Evolutionary conservation across 352 stramenopile genomes (phyloP), one percentile per base, ranked within the genome.

Genomic region (Thraustotheca clavata): DNA sequence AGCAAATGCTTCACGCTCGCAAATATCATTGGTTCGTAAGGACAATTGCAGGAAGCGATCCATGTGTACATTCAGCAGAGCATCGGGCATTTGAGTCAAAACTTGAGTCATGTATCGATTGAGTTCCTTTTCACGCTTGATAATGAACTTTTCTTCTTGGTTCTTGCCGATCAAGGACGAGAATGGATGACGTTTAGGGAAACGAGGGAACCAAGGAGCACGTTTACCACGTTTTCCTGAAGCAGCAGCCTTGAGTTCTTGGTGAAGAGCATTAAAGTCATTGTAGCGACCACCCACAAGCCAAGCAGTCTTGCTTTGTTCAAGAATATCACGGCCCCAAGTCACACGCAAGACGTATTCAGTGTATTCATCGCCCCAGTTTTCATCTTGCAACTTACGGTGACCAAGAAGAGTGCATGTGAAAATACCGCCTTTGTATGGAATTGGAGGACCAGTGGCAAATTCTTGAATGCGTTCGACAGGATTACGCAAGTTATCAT

Each of bases 81-180:
- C 86, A 47, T 95, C 86, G 1, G 86, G 86, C 86, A 95, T 95
- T 71, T 95, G 86, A 43, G 86, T 95, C 35, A 95, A 70, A 74
- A 95, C 86, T 62, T 95, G 86, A 48, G 86, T 95, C 77, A 95
- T 87, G 79, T 95, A 95, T 36, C 86, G 86, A 72, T 95, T 95
- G 63, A 95, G 80, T 62, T 95, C 86, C 69, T 95, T 95, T 71
- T 95, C 86, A 49, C 86, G 82, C 72, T 89, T 92, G 75, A 91
- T 91, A 65, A 95, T 90, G 67, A 95, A 95, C 70, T 95, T 92
- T 61, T 95, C 86, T 62, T 95, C 76, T 65, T 91, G 82, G 71
- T 95, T 95, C 78, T 95, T 95, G 67, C 86, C 86, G 36, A 95
- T 92, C 77, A 93, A 87, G 18, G 82, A 91, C 67, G 86, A 95